phyloP scores from a whole-genome alignment of 805 yeast genomes.

The Candida awuae region DNA sequence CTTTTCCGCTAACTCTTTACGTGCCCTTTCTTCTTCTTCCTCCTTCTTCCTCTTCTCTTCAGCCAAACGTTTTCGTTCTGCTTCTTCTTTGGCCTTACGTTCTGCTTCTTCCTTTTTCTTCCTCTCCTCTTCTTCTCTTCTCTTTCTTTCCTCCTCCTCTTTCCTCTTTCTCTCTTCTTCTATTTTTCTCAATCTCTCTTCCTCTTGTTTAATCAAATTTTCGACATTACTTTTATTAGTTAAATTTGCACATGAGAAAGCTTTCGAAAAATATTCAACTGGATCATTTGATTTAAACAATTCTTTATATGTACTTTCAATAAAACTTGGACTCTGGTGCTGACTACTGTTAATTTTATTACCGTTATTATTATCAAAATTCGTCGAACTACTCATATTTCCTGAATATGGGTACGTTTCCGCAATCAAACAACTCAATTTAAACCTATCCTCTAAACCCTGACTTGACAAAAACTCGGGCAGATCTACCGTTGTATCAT shows the following conservation, averaged over 20 bases:
- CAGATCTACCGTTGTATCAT: slow-evolving; percentile 4
- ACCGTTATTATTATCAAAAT: neutral
- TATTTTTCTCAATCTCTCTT: slow-evolving; percentile 13
- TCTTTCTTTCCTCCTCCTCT: slow-evolving; percentile 20
- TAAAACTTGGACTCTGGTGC: too few species aligned
- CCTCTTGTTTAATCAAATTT: slow-evolving; percentile 15
- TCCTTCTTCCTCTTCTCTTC: slow-evolving; percentile 14
- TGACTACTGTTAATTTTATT: too few species aligned
- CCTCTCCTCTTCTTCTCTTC: slow-evolving; percentile 16
- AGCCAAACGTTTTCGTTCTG: slow-evolving; percentile 13
- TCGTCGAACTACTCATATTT: neutral
- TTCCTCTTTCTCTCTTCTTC: slow-evolving; percentile 16
- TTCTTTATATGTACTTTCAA: neutral
- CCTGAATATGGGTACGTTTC: too few species aligned
- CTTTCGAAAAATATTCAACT: neutral
- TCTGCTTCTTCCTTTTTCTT: slow-evolving; percentile 16
- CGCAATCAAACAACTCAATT: neutral
- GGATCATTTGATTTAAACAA: neutral
- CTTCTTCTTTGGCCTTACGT: slow-evolving; percentile 14
- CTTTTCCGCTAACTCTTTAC: slow-evolving; percentile 18
- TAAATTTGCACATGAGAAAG: neutral
- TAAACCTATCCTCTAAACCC: slow-evolving; percentile 7
- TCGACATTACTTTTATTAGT: slow-evolving; percentile 3
- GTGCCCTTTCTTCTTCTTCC: slow-evolving; percentile 13
- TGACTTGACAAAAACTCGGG: slow-evolving; percentile 3